phyloP scores from a whole-genome alignment of 768 basidiomycete genomes.

The Phylloporus sp. region DNA sequence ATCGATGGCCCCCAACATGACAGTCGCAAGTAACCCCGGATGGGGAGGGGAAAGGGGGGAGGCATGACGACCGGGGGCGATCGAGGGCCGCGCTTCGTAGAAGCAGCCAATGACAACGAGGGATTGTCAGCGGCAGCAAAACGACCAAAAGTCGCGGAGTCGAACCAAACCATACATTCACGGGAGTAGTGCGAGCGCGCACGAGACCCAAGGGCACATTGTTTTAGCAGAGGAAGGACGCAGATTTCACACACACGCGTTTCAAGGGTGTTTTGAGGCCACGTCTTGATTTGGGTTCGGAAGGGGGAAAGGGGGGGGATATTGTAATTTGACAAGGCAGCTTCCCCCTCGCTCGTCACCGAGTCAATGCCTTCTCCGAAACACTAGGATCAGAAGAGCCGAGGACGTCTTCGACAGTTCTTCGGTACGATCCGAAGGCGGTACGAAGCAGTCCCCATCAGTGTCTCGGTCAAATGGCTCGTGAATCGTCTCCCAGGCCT shows the following conservation, averaged over 20 bases:
- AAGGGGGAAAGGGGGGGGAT: no score
- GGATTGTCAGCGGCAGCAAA: neutral
- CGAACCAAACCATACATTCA: neutral
- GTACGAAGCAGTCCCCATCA: neutral
- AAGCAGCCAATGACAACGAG: no score
- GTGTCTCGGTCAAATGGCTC: neutral
- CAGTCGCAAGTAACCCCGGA: no score
- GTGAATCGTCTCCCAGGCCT: neutral
- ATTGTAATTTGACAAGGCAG: no score
- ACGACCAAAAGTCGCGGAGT: neutral
- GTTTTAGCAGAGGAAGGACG: neutral
- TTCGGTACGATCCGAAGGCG: conserved; percentile 1
- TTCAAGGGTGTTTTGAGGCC: neutral
- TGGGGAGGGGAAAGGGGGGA: no score
- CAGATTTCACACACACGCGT: no score
- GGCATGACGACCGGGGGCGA: neutral
- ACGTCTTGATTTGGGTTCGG: neutral
- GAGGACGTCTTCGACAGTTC: neutral
- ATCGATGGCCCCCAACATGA: no score
- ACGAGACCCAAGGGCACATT: neutral
- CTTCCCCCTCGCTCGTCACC: no score
- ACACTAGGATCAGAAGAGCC: neutral
- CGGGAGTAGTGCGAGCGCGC: neutral
- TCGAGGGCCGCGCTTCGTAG: no score
- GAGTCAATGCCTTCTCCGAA: neutral